Evolutionary conservation across 352 stramenopile genomes (phyloP).

Genomic region (Phytophthora fragariae): DNA sequence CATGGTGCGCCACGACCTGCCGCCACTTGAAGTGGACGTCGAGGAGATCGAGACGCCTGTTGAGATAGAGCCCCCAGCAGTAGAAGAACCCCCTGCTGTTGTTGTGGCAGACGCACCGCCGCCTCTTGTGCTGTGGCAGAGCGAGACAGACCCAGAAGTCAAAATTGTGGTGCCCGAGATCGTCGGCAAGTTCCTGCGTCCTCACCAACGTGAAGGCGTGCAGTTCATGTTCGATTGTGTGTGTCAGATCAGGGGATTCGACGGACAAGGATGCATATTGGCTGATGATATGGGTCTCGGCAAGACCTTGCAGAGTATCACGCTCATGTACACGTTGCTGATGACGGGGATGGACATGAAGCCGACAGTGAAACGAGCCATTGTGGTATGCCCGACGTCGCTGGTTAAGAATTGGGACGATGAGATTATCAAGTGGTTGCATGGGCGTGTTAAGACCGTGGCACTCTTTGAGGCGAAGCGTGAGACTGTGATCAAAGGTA

Average conservation of each 20-base stretch:
- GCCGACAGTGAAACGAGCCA: constrained; percentile 73
- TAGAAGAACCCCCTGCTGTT: constrained; percentile 34
- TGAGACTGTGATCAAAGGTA: constrained; percentile 84
- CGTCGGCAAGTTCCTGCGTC: constrained; percentile 95
- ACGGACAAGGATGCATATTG: constrained; percentile 87
- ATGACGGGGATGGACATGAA: constrained; percentile 72
- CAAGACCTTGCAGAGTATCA: constrained; percentile 90
- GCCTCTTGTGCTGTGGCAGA: constrained; percentile 85
- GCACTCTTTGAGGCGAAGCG: constrained; percentile 85
- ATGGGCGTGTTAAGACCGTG: constrained; percentile 84
- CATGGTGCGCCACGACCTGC: constrained; percentile 72
- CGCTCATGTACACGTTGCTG: constrained; percentile 88
- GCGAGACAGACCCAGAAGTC: constrained; percentile 62
- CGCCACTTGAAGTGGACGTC: constrained; percentile 68
- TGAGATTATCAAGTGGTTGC: constrained; percentile 90
- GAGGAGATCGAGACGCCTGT: constrained; percentile 57
- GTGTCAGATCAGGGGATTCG: constrained; percentile 72
- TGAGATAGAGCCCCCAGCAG: constrained; percentile 30
- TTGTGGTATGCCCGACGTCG: constrained; percentile 88
- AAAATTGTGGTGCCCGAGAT: constrained; percentile 90
- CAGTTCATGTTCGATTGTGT: constrained; percentile 98
- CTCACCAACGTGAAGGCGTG: constrained; percentile 96
- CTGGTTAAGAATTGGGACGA: constrained; percentile 93
- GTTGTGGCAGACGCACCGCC: constrained; percentile 47
- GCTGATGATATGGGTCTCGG: constrained; percentile 91